Evolutionary conservation across 208 protist genomes (phyloP).

Genomic region (Polymyxa betae): DNA sequence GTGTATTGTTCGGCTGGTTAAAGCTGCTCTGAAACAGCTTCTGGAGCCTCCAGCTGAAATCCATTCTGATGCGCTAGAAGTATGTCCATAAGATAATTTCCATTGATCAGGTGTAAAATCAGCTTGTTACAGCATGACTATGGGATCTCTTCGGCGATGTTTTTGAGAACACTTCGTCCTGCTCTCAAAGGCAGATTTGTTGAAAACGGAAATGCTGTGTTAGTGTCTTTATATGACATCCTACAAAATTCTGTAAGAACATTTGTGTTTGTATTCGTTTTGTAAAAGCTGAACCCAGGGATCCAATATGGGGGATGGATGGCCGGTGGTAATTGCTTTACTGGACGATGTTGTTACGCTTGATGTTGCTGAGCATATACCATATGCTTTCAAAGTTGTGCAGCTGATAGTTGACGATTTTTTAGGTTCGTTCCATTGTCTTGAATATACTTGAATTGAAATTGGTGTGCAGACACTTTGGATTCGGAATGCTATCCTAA

Average conservation of each 20-base stretch:
- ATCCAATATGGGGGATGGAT: neutral
- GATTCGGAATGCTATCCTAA: neutral
- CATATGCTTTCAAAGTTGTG: neutral
- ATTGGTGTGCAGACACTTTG: neutral
- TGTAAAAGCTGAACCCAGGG: neutral
- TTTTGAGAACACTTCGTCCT: neutral
- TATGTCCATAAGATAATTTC: neutral
- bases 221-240: slow-evolving; percentile 32
- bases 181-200: neutral
- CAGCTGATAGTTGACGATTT: slow-evolving; percentile 48
- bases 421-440: neutral
- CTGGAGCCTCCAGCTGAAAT: neutral
- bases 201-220: slow-evolving; percentile 24
- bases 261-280: neutral
- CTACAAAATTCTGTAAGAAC: neutral
- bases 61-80: neutral
- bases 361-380: slow-evolving; percentile 30
- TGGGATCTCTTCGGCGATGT: neutral
- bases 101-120: neutral
- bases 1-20: slow-evolving; percentile 27
- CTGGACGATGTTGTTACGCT: slow-evolving; percentile 4
- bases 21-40: slow-evolving; percentile 13
- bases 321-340: neutral
- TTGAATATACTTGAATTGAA: neutral
- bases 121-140: neutral